Conservation (phyloP, 352 stramenopile species). For the Pilasporangium apinafurcum region DNA sequence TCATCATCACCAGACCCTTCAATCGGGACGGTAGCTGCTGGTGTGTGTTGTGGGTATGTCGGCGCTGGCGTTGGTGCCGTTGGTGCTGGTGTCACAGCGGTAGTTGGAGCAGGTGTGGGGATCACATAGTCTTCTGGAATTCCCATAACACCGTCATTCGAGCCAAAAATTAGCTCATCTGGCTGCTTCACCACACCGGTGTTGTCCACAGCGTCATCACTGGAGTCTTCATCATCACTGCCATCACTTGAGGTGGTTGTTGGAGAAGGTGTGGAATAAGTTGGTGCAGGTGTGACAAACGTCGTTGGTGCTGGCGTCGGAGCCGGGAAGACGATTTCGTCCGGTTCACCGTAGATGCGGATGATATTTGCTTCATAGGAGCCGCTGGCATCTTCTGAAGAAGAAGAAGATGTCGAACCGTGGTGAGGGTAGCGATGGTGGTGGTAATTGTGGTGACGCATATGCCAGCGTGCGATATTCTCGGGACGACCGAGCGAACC, state of each 20-base stretch:
- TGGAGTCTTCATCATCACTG: too few relatives aligned
- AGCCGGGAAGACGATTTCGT: background rate
- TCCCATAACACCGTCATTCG: too few relatives aligned
- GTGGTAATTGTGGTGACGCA: background rate
- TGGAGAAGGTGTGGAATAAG: constrained; percentile 1
- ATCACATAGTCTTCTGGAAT: too few relatives aligned
- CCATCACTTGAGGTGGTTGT: too few relatives aligned
- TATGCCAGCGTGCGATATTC: constrained; percentile 1
- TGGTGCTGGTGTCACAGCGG: background rate
- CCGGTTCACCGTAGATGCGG: constrained; percentile 6
- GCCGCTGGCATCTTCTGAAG: constrained; percentile 4
- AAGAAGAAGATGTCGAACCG: background rate
- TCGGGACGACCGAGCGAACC: constrained; percentile 3
- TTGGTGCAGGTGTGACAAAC: constrained; percentile 6
- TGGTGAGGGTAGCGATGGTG: background rate
- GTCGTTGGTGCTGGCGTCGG: constrained; percentile 8
- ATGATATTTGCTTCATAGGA: background rate
- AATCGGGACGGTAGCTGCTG: background rate
- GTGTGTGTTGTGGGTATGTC: background rate
- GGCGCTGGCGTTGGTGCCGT: constrained; percentile 5
- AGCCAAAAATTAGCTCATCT: too few relatives aligned
- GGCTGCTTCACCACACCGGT: too few relatives aligned
- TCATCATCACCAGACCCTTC: background rate
- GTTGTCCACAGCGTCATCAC: constrained; percentile 1
- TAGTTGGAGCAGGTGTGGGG: background rate